Conservation (phyloP, 805 yeast genomes). For the Teunomyces stri region DNA sequence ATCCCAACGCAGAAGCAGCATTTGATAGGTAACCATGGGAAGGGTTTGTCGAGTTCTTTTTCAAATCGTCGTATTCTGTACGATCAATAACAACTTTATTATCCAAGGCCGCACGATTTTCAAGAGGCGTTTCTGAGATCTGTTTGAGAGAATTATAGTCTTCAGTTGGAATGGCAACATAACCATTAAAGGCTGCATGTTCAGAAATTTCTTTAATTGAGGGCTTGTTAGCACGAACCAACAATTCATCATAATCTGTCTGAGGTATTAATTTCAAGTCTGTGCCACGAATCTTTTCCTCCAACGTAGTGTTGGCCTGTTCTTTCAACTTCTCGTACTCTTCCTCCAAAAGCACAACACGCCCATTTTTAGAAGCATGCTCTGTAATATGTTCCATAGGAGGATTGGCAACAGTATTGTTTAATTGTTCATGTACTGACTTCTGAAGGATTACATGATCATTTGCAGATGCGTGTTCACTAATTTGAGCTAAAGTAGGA, state of each 20-base stretch:
- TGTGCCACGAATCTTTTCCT: conserved; percentile 15
- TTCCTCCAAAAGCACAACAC: conserved; percentile 6
- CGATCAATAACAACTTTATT: conserved; percentile 4
- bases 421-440: background rate
- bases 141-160: conserved; percentile 1
- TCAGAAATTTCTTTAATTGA: conserved; percentile 17
- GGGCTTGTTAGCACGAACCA: conserved; percentile 16
- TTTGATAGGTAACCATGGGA: conserved; percentile 7
- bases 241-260: conserved; percentile 21
- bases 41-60: conserved; percentile 11
- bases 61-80: conserved; percentile 3
- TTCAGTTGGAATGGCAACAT: conserved; percentile 16
- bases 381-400: conserved; percentile 5
- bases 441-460: background rate
- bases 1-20: conserved; percentile 10
- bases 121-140: background rate
- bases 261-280: conserved; percentile 19
- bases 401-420: background rate
- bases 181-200: conserved; percentile 27
- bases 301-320: conserved; percentile 11
- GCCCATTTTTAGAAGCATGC: conserved; percentile 1
- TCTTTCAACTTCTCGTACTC: conserved; percentile 8
- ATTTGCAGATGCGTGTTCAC: background rate
- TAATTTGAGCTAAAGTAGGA: conserved; percentile 7
- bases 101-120: conserved; percentile 3